Evolutionary conservation across 2,329 filamentous ascomycete genomes (phyloP).

Genomic region (Penicillium verrucosum): DNA sequence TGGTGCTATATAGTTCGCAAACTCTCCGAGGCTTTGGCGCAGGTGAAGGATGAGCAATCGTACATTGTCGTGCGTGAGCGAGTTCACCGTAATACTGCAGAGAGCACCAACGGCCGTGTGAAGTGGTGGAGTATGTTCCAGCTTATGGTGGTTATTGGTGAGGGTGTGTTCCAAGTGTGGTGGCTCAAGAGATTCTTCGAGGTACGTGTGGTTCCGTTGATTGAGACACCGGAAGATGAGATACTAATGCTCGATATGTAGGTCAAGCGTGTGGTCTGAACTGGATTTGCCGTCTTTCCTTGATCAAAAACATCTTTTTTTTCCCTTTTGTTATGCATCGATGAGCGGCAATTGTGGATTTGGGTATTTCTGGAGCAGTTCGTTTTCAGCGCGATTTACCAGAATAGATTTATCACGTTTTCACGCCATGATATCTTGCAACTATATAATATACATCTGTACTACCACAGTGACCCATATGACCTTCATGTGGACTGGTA

Average conservation of each 20-base stretch:
- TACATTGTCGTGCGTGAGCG: constrained; percentile 96
- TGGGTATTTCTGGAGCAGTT: constrained; percentile 9
- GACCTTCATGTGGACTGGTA: not conserved
- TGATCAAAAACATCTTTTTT: not conserved
- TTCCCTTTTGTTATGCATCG: not conserved
- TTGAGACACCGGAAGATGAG: not conserved
- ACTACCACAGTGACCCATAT: constrained; percentile 8
- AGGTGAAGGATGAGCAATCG: constrained; percentile 96
- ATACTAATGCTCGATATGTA: constrained; percentile 22
- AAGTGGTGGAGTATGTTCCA: constrained; percentile 99
- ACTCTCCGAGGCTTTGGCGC: constrained; percentile 78
- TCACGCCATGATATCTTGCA: constrained; percentile 21
- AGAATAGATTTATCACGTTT: constrained; percentile 12
- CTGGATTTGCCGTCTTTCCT: not conserved
- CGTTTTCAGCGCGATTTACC: constrained; percentile 10
- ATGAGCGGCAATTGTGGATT: constrained; percentile 14
- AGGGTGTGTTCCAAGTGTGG: constrained; percentile 98
- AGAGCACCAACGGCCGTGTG: constrained; percentile 94
- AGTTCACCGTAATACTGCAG: constrained; percentile 95
- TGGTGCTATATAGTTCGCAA: constrained; percentile 60
- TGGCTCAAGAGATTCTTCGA: constrained; percentile 99
- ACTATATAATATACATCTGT: constrained; percentile 23
- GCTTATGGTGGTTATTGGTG: constrained; percentile 78
- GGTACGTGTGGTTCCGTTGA: constrained; percentile 41
- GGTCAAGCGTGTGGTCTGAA: constrained; percentile 49